Base-by-base conservation (phyloP, 2,329 filamentous ascomycete species). In the Kalmusia sp. region DNA sequence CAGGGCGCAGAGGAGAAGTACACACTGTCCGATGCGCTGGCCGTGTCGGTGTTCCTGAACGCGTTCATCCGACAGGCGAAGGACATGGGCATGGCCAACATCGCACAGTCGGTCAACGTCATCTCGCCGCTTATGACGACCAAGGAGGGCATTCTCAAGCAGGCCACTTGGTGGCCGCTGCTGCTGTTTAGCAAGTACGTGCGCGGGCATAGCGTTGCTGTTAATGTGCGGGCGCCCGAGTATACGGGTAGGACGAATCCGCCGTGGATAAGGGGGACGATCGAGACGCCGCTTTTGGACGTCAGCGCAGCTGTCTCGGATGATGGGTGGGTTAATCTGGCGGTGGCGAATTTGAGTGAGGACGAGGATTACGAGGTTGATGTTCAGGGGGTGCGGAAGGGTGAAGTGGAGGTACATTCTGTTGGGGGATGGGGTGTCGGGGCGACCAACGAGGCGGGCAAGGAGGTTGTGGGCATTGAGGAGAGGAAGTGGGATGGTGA, bases 71-170 rank as follows among this genome's bases (percentile, higher is more conserved):
- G 89, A 1, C 88, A 93, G 75, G 83, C 85, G 62, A 82, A 82
- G 63, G 80, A 88, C 72, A 74, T 93, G 31, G 88, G 87, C 64
- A 92, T 92, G 89, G 88, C 89, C 30, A 91, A 89, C 68, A 88
- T 93, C 51, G 90, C 89, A 1, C 89, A 92, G 73, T 86, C 81
- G 44, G 87, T 92, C 58, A 92, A 93, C 68, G 89, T 92, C 52
- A 91, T 92, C 63, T 86, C 84, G 1, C 90, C 89, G 1, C 79
- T 92, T 9, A 90, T 92, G 87, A 92, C 90, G 1, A 87, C 79
- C 2, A 77, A 80, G 48, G 74, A 80, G 0, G 88, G 88, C 0
- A 73, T 92, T 40, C 71, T 86, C 43, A 87, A 87, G 76, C 89
- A 92, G 76, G 85, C 88, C 0, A 91, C 85, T 3, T 92, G 87